Conservation (phyloP, 257 asterid genomes). For the Cynanchum wilfordii region DNA sequence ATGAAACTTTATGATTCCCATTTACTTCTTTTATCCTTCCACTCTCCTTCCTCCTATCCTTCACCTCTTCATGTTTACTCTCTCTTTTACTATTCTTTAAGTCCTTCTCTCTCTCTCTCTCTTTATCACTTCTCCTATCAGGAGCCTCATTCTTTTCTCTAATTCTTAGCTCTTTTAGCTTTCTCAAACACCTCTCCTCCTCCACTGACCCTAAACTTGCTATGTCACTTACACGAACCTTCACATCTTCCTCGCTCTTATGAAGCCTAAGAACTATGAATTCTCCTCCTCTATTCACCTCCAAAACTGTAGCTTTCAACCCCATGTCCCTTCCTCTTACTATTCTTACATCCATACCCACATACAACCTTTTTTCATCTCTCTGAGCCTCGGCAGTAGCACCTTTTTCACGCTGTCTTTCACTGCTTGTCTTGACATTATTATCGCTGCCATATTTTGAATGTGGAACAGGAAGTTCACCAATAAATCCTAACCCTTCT, state of each 20-base stretch:
- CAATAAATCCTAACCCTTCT: conserved; percentile 73
- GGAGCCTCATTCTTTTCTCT: conserved; percentile 20
- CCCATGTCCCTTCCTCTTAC: conserved; percentile 67
- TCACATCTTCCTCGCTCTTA: conserved; percentile 70
- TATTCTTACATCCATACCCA: conserved; percentile 60
- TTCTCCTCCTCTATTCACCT: conserved; percentile 49
- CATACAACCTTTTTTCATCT: conserved; percentile 28
- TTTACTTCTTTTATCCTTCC: conserved; percentile 10
- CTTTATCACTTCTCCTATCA: conserved; percentile 13
- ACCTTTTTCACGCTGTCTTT: conserved; percentile 6
- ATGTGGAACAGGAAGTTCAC: conserved; percentile 17
- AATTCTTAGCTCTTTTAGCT: conserved; percentile 41
- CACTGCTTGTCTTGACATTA: conserved; percentile 20
- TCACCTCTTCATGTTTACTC: conserved; percentile 5
- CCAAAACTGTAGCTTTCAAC: conserved; percentile 48
- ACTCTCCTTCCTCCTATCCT: conserved; percentile 8
- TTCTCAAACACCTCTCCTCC: conserved; percentile 60
- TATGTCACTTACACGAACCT: conserved; percentile 38
- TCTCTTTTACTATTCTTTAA: conserved; percentile 9
- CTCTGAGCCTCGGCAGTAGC: conserved; percentile 13
- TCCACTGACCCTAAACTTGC: conserved; percentile 64
- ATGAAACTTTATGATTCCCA: conserved; percentile 32
- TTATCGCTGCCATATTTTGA: conserved; percentile 13
- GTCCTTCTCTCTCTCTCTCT: conserved; percentile 13
- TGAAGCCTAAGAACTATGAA: conserved; percentile 43